These are phyloP conservation scores for Linaria vulgaris DNA, from an alignment of 257 asterid species.

Conservation along the genomic window DNA sequence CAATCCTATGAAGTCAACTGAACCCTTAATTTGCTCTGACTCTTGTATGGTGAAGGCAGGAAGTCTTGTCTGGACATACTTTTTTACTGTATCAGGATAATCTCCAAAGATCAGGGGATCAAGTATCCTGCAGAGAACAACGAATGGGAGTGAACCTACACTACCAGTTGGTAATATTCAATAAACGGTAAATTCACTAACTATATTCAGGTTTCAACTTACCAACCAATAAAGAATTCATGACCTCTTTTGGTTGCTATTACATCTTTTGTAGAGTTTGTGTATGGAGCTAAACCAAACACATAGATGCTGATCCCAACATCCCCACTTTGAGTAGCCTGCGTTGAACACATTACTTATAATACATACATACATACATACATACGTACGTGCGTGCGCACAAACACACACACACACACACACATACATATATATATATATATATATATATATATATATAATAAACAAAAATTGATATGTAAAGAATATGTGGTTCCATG, in stretches of 20 bases:
- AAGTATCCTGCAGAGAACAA: conserved; percentile 41
- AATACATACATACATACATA: too few species aligned
- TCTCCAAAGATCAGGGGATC: conserved; percentile 59
- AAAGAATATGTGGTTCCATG: too few species aligned
- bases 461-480: too few species aligned
- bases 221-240: conserved; percentile 60
- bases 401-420: too few species aligned
- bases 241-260: conserved; percentile 48
- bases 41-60: conserved; percentile 48
- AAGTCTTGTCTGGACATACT: conserved; percentile 42
- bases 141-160: neutral
- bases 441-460: too few species aligned
- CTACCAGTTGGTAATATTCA: too few species aligned
- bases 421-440: too few species aligned
- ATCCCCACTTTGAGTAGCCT: conserved; percentile 55
- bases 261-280: conserved; percentile 42
- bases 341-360: conserved; percentile 6
- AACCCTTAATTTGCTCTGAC: conserved; percentile 51
- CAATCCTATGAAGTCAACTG: conserved; percentile 58
- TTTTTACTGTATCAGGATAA: conserved; percentile 55
- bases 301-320: conserved; percentile 52
- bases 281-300: conserved; percentile 37
- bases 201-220: conserved; percentile 11
- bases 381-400: too few species aligned
- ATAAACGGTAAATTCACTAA: neutral